These are phyloP conservation scores for Triangularia setosa DNA, from an alignment of 2,329 filamentous ascomycete genomes.

Conservation along the genomic window DNA sequence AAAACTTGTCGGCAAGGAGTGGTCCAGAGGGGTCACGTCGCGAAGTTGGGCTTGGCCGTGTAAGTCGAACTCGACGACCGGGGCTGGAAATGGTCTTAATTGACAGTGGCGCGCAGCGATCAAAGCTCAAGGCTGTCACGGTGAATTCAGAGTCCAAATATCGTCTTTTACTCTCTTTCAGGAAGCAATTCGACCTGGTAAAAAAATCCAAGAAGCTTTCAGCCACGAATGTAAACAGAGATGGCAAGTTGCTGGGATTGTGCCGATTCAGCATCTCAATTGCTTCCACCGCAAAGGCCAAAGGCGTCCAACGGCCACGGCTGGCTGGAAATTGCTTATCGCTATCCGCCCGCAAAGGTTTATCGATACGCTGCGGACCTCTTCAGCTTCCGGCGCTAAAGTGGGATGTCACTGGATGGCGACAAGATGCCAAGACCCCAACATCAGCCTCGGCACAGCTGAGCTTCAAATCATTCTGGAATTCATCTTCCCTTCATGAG, in stretches of 20 bases:
- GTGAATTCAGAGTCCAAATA: not conserved
- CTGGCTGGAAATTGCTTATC: constrained; percentile 29
- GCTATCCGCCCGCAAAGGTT: constrained; percentile 18
- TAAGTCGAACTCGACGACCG: not conserved
- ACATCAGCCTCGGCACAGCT: constrained; percentile 18
- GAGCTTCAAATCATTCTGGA: not conserved
- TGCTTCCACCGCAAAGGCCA: constrained; percentile 17
- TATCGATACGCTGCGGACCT: constrained; percentile 22
- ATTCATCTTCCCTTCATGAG: not conserved
- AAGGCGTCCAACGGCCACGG: constrained; percentile 19
- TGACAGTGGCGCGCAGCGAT: not conserved
- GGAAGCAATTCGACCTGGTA: not conserved
- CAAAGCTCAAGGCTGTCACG: not conserved
- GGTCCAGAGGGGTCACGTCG: not conserved
- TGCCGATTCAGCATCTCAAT: not conserved
- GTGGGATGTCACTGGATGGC: not conserved
- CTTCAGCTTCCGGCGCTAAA: constrained; percentile 22
- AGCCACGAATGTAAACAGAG: not conserved
- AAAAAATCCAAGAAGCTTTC: not conserved
- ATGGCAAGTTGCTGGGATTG: constrained; percentile 1
- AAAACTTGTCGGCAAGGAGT: not conserved
- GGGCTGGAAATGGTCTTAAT: not conserved
- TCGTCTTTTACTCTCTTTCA: not conserved
- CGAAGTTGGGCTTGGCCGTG: not conserved
- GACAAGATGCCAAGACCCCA: constrained; percentile 1